Evolutionary conservation across 352 stramenopile genomes (phyloP).

Genomic region (Pythium coloratum): DNA sequence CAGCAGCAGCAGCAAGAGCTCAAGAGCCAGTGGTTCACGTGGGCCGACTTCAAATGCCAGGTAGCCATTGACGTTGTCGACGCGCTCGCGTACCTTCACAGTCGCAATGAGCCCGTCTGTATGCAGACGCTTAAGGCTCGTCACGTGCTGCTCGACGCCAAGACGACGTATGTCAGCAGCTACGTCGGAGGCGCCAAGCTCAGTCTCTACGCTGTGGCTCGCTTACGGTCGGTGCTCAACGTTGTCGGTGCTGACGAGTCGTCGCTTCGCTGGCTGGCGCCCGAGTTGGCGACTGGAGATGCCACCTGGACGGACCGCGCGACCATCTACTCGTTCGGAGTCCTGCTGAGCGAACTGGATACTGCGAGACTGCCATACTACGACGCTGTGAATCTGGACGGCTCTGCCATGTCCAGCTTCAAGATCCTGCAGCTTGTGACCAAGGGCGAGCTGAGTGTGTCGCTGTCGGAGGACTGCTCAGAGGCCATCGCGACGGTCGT

Average conservation of each 20-base stretch:
- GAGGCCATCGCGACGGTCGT: constrained; percentile 48
- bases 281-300: constrained; percentile 25
- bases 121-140: constrained; percentile 69
- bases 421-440: constrained; percentile 69
- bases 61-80: constrained; percentile 72
- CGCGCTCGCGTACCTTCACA: constrained; percentile 66
- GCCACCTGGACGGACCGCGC: constrained; percentile 11
- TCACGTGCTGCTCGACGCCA: constrained; percentile 65
- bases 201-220: constrained; percentile 66
- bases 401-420: constrained; percentile 61
- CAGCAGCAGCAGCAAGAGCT: not conserved
- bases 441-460: constrained; percentile 55
- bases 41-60: constrained; percentile 65
- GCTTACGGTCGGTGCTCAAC: constrained; percentile 49
- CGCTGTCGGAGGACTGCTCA: constrained; percentile 47
- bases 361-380: constrained; percentile 66
- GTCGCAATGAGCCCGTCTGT: constrained; percentile 17
- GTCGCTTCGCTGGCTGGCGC: constrained; percentile 36
- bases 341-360: constrained; percentile 63
- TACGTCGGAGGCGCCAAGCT: constrained; percentile 46
- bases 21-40: constrained; percentile 31
- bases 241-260: constrained; percentile 30
- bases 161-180: constrained; percentile 6
- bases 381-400: constrained; percentile 63
- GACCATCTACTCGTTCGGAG: constrained; percentile 34